phyloP scores from a whole-genome alignment of 805 yeast genomes.

The Yamadazyma insecticola region DNA sequence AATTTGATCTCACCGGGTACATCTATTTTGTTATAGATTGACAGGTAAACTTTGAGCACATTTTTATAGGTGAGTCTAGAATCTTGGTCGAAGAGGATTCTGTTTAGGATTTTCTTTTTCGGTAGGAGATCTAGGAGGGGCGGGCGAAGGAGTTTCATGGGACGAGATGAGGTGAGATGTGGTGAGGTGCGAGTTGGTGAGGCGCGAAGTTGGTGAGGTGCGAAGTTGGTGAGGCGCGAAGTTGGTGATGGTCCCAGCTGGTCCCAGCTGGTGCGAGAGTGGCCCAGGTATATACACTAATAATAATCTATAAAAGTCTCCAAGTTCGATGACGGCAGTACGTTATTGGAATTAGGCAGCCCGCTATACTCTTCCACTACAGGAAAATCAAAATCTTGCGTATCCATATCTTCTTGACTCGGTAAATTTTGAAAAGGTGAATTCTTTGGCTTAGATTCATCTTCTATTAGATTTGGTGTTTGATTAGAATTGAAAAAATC shows the following conservation, averaged over 20 bases:
- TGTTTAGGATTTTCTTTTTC: conserved; percentile 49
- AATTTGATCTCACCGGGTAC: conserved; percentile 29
- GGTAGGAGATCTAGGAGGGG: conserved; percentile 41
- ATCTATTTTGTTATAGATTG: conserved; percentile 47
- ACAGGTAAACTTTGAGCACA: conserved; percentile 48
- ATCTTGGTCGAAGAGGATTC: conserved; percentile 63
- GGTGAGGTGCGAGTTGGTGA: not conserved
- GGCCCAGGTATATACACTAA: no score
- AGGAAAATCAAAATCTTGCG: conserved; percentile 12
- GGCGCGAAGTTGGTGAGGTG: not conserved
- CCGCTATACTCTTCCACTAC: conserved; percentile 12
- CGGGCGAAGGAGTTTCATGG: conserved; percentile 3
- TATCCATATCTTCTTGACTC: conserved; percentile 6
- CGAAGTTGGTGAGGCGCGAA: not conserved
- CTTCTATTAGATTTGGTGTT: conserved; percentile 10
- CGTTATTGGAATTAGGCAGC: conserved; percentile 11
- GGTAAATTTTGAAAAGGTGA: conserved; percentile 5
- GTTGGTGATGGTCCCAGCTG: no score
- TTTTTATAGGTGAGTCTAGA: conserved; percentile 50
- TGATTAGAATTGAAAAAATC: conserved; percentile 18
- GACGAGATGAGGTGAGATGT: conserved; percentile 1
- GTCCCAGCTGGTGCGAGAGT: no score
- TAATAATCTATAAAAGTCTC: conserved; percentile 22
- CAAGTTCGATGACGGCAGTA: no score
- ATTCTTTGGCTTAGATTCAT: conserved; percentile 3